Evolutionary conservation across 495 filamentous ascomycete genomes (phyloP), one percentile per base, ranked within the genome.

Genomic region (Cryomyces antarcticus): DNA sequence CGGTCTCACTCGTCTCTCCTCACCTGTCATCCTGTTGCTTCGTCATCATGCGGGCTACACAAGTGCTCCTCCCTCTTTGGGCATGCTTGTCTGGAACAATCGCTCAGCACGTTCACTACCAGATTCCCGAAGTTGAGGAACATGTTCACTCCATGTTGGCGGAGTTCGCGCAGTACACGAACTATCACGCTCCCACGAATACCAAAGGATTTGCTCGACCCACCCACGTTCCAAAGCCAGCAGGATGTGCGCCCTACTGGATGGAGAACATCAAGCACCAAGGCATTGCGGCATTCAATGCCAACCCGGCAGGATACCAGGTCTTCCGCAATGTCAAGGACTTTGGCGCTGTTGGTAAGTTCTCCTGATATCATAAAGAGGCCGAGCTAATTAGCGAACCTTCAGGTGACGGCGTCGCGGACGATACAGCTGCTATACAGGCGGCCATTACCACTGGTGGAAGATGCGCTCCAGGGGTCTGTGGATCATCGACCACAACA

Each of bases 321-420:
- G 67, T 77, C 0, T 76, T 71, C 45, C 62, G 74, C 5, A 73
- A 74, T 41, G 70, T 66, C 0, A 64, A 68, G 39, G 56, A 66
- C 31, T 77, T 71, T 50, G 62, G 59, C 1, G 73, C 69, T 5
- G 57, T 55, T 39, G 63, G 60, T 30, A 60, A 69, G 27, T 68
- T 24, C 17, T 40, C 38, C 30, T 6, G 38, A 17, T 13, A 6
- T 27, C 11, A 11, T 40, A 5, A 40, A 5, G 38, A 40, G 38
- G 28, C 42, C 10, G 11, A 13, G 31, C 33, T n/a, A 10, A 39
- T 38, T 41, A 50, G 17, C 17, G 17, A 2, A 24, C 53, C 56
- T 5, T 55, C 50, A 54, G 60, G 57, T 37, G 56, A 39, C 63
- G 71, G 68, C 57, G 65, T 48, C 57, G 69, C 58, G 41, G 64